Evolutionary conservation across 75 land plant species (phyloP), one percentile per base, ranked within the genome.

Genomic region (Selaginella tamariscina): DNA sequence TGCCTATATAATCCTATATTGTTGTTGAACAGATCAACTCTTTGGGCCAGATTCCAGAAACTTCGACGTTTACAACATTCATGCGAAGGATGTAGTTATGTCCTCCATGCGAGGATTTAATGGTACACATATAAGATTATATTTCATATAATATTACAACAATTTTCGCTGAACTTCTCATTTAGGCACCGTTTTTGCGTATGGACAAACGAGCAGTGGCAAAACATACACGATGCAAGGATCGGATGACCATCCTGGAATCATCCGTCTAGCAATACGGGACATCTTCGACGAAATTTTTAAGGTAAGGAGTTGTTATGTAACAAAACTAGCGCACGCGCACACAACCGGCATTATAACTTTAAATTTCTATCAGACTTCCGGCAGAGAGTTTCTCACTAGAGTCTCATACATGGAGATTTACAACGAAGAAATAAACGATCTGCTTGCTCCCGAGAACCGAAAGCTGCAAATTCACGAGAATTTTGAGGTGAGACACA

Each of bases 171-270:
- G 24, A 49, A 15, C 11, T 26, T 24, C 23, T 65, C 31, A n/a
- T n/a, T n/a, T 74, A 95, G 99, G 99, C 39, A 95, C 99, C 55
- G 92, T 83, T 27, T 90, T 95, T 75, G 99, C 99, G 0, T 95
- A 95, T 78, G 99, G 99, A 39, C 99, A 95, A 67, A 95, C 99
- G 32, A 95, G 99, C 79, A 95, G 99, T 81, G 99, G 99, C 0
- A 95, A 95, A 72, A 95, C 99, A 0, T 91, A 73, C 75, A 95
- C 99, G 24, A 95, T 95, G 99, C 80, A 88, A 72, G 99, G 99
- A 32, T 83, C 87, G 1, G 70, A 77, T 54, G 64, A 28, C 31
- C 86, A 91, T 55, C 92, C 82, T 27, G 99, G 99, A 29, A 70
- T 95, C 49, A 95, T 84, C 67, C 83, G 81, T 20, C 65, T 80